A percentile compares a stretch with the other conserved stretches of the same genome.
Evolutionary conservation across 1,284 basidiomycete species (phyloP).

Genomic region (Gymnopus androsaceus): DNA sequence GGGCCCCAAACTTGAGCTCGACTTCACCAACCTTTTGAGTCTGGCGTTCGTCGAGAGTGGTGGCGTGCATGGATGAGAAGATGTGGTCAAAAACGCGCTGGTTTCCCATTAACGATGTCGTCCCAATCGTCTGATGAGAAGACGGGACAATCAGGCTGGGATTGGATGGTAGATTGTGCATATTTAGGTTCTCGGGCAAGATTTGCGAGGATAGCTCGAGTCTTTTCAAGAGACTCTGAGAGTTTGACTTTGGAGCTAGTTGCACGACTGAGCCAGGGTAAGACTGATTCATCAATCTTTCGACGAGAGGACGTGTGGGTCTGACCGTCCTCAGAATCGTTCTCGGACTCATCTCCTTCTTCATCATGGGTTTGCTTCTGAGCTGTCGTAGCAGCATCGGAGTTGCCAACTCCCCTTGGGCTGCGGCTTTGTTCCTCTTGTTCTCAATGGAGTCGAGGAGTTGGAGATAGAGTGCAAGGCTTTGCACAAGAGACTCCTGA

Average conservation of each 20-base stretch:
- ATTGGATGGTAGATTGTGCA: too few species aligned
- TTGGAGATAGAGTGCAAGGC: background rate
- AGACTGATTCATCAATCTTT: background rate
- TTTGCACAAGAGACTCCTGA: background rate
- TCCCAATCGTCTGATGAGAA: background rate
- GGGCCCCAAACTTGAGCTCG: too few species aligned
- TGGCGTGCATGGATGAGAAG: too few species aligned
- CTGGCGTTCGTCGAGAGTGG: too few species aligned
- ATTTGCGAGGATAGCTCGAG: background rate
- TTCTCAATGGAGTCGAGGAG: background rate
- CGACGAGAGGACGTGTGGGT: background rate
- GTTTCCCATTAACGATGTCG: background rate
- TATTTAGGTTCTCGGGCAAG: background rate
- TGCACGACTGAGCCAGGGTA: background rate
- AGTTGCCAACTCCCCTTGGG: background rate
- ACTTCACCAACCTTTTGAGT: too few species aligned
- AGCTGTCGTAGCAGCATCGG: background rate
- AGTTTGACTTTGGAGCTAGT: background rate
- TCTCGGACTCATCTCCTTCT: background rate
- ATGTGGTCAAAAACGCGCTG: background rate
- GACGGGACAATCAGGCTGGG: too few species aligned
- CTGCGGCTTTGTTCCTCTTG: background rate
- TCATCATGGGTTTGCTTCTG: background rate
- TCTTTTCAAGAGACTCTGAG: background rate
- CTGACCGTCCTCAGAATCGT: background rate